Base-by-base conservation (phyloP, 495 filamentous ascomycete species). In the Rhypophila decipiens region DNA sequence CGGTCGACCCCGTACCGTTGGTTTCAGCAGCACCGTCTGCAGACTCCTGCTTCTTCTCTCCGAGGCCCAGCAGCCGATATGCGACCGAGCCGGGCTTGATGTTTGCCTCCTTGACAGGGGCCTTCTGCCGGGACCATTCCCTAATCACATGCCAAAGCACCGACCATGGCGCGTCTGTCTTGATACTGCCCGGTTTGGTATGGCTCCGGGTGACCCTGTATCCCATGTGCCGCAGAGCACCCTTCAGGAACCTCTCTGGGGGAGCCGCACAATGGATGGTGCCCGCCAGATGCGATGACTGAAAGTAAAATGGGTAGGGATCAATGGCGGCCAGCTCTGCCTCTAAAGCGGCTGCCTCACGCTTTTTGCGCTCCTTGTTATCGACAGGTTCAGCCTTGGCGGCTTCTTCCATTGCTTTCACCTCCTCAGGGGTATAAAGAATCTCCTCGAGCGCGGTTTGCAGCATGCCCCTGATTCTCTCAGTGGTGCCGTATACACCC, bases 71-170 rank as follows among this genome's bases (percentile, higher is more conserved):
- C 41, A 96, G 81, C 11, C 62, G 77, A 35, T 79, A 87, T 7
- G 82, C 91, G 0, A 86, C 65, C n/a, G 69, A 86, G 17, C 78
- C 77, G 27, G 79, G 70, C 47, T 76, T 82, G n/a, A 95, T 63
- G 4, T 80, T 73, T 1, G 71, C 74, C 38, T 82, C 76, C 52
- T 85, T 94, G 38, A 91, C 69, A 0, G 88, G 88, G 0, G 73
- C 66, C 47, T 82, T 84, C 53, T 93, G 90, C 33, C 83, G 73
- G 2, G 81, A 73, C 91, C 91, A 98, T 67, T 94, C 87, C 27
- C 86, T 75, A 83, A 97, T 95, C 24, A 97, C 74, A 52, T 96
- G 85, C 93, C 93, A 97, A 36, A 97, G 75, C 2, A 88, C 78
- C 2, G 67, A 70, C 89, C 90, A 96, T 0, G 88, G 84, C 10